A percentile compares a stretch with the other conserved stretches of the same genome.
Conservation (phyloP, 345 rosid species). For the Citrus mangshanensis region DNA sequence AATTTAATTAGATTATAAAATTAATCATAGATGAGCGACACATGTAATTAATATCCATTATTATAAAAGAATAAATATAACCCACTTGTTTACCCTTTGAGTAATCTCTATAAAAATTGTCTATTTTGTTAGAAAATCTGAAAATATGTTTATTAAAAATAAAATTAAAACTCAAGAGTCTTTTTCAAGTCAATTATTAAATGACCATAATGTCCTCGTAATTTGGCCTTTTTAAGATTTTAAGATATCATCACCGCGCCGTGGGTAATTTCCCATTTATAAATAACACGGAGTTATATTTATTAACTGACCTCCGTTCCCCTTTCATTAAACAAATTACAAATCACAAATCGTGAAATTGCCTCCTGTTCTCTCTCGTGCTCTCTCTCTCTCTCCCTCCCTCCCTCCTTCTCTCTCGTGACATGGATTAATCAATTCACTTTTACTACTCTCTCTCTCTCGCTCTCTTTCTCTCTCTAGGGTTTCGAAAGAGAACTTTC, state of each 20-base stretch:
- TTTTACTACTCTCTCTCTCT: not conserved
- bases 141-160: not conserved
- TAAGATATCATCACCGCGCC: not conserved
- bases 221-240: not conserved
- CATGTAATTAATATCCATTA: too few species aligned
- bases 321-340: not conserved
- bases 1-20: too few species aligned
- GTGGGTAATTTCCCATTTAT: not conserved
- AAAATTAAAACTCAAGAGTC: not conserved
- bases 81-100: too few species aligned
- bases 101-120: too few species aligned
- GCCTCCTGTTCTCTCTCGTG: not conserved
- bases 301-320: not conserved
- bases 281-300: not conserved
- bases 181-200: not conserved
- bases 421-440: slow-evolving; percentile 3
- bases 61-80: too few species aligned
- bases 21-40: too few species aligned
- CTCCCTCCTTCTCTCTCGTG: not conserved
- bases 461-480: slow-evolving; percentile 12
- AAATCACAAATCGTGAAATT: not conserved
- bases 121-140: not conserved
- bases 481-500: slow-evolving; percentile 12
- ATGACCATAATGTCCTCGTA: not conserved
- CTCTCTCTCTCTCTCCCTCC: not conserved